Evolutionary conservation across 306 rosid species (phyloP).

Genomic region (Glycyrrhiza uralensis): DNA sequence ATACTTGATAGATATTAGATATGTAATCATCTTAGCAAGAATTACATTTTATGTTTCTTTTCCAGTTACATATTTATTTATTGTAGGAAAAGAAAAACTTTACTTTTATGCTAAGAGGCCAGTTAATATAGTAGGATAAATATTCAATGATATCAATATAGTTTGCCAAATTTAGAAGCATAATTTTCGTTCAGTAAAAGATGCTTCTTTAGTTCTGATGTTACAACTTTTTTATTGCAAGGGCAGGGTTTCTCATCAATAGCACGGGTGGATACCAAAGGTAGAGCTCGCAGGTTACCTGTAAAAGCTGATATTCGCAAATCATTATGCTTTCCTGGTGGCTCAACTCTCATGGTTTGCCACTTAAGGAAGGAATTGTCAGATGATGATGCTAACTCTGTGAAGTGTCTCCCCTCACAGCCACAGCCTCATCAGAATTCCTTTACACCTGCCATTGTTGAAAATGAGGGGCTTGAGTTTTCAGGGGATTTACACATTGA

Average conservation of each 20-base stretch:
- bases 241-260: constrained; percentile 71
- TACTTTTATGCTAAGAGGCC: background rate
- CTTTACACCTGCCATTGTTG: constrained; percentile 26
- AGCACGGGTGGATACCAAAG: constrained; percentile 79
- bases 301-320: constrained; percentile 70
- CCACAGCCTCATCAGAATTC: constrained; percentile 40
- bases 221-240: constrained; percentile 1
- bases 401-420: constrained; percentile 39
- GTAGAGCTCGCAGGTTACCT: constrained; percentile 68
- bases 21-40: background rate
- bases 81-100: background rate
- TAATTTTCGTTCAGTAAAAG: constrained; percentile 7
- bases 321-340: constrained; percentile 89
- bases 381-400: constrained; percentile 35
- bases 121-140: background rate
- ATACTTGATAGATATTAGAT: background rate
- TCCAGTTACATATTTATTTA: background rate
- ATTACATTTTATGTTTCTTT: background rate
- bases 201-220: constrained; percentile 17
- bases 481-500: constrained; percentile 29
- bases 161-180: constrained; percentile 6
- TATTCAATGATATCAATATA: background rate
- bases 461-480: constrained; percentile 26
- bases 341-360: constrained; percentile 84
- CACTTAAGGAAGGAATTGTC: constrained; percentile 50